Percentiles rank a stretch among this genome's conserved stretches.
These are phyloP conservation scores for Ustilago trichophora DNA, from an alignment of 1,284 basidiomycete species.

Conservation along the genomic window DNA sequence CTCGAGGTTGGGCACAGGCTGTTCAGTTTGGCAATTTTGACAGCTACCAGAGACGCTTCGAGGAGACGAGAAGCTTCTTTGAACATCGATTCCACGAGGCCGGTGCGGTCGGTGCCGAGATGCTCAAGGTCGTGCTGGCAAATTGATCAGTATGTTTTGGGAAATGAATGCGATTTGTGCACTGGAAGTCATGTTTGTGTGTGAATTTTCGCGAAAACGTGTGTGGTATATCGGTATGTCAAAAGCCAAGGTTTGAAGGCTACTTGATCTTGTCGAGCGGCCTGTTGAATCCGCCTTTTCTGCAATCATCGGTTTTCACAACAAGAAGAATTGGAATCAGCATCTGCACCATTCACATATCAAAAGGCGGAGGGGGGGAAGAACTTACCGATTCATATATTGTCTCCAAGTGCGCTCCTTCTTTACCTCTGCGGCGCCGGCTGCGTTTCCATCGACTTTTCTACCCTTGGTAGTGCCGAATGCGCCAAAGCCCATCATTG, in stretches of 20 bases:
- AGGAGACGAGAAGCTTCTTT: constrained; percentile 82
- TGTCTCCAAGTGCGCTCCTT: constrained; percentile 93
- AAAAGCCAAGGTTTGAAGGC: no score
- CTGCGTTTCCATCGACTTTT: constrained; percentile 74
- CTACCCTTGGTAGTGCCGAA: constrained; percentile 87
- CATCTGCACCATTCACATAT: no score
- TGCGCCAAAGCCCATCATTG: constrained; percentile 86
- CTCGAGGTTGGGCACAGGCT: constrained; percentile 81
- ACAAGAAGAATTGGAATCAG: no score
- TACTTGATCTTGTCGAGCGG: constrained; percentile 53
- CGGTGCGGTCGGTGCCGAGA: constrained; percentile 80
- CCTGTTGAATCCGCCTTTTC: constrained; percentile 55
- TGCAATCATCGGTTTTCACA: no score
- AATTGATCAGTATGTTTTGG: not conserved
- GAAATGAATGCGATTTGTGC: no score
- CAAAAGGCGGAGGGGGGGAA: not conserved
- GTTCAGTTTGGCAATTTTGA: constrained; percentile 92
- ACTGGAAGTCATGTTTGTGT: no score
- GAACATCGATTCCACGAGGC: constrained; percentile 87
- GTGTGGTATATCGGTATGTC: constrained; percentile 6
- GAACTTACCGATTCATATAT: no score
- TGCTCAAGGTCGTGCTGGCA: constrained; percentile 81
- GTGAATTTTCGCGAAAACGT: not conserved
- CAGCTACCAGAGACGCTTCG: constrained; percentile 83
- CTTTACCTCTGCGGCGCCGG: constrained; percentile 76